Evolutionary conservation across 371 early-diverging fungal species (phyloP), one percentile per base, ranked within the genome.

Genomic region (Coemansia sp.): DNA sequence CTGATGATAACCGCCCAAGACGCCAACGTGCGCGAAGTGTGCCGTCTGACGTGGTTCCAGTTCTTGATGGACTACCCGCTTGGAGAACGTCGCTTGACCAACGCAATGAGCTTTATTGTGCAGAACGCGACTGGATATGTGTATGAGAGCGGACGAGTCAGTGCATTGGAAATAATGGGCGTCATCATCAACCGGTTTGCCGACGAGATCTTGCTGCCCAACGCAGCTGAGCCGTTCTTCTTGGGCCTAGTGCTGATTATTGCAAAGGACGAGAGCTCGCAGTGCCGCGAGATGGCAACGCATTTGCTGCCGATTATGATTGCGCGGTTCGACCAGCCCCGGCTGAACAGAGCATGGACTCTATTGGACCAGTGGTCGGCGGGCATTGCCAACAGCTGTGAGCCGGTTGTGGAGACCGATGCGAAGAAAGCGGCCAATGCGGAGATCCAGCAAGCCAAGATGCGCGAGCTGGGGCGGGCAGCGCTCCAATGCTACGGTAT

Each of bases 1-100:
- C 83, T 92, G 56, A 87, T 95, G 88, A 87, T 99, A 18, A 94
- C 95, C 0, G 90, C 89, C 51, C 95, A 95, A 77, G 81, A 86
- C 24, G 79, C 74, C 13, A 87, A 89, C 51, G 87, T 92, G 21
- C 90, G 95, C 18, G 90, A 91, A 59, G 85, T 89, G 58, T 93
- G 93, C 57, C 89, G 95, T 4, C 84, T 87, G 13, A 86, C 88
- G 0, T 88, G 86, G 72, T 85, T 95, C 57, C 89, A 89, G 74
- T 99, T 97, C 84, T 78, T 97, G 67, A 83, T 97, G 79, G 92
- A 95, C 62, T 98, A 95, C 78, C 99, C 97, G 29, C 92, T 92
- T 71, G 94, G 94, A 45, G 84, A 84, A 40, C 82, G 83, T 4
- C 86, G 94, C 54, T 81, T 97, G 40, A 81, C 85, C 68, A 89